These are phyloP conservation scores for Knufia petricola DNA, from an alignment of 2,329 filamentous ascomycete species.

Conservation along the genomic window DNA sequence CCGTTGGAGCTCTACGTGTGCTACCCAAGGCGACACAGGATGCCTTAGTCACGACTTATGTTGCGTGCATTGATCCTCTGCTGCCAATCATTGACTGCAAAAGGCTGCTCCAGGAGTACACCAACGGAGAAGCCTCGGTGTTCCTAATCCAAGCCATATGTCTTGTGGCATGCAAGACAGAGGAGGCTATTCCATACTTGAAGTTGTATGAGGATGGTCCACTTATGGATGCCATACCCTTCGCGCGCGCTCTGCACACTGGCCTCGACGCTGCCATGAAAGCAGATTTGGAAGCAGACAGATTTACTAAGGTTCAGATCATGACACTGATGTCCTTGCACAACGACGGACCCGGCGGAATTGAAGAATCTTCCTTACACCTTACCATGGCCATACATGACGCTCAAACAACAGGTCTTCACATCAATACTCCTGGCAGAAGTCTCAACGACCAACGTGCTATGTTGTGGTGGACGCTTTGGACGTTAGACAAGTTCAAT, in stretches of 20 bases:
- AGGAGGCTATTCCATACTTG: conserved; percentile 26
- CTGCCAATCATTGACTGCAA: conserved; percentile 29
- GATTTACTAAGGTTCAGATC: conserved; percentile 30
- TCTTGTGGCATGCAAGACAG: conserved; percentile 32
- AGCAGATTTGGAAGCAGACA: conserved; percentile 29
- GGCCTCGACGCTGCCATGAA: conserved; percentile 31
- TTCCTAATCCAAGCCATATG: conserved; percentile 33
- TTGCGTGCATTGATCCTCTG: conserved; percentile 31
- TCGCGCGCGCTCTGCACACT: conserved; percentile 31
- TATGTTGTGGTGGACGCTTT: conserved; percentile 33
- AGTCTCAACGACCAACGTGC: conserved; percentile 24
- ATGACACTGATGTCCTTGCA: conserved; percentile 34
- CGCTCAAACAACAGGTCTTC: conserved; percentile 31
- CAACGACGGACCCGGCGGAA: conserved; percentile 32
- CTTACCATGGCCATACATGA: conserved; percentile 34
- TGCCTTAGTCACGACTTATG: conserved; percentile 28
- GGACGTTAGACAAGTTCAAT: conserved; percentile 35
- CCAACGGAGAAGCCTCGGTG: conserved; percentile 24
- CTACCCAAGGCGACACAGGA: conserved; percentile 28
- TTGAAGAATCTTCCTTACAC: conserved; percentile 32
- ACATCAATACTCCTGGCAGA: conserved; percentile 30
- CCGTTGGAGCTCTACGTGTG: conserved; percentile 21
- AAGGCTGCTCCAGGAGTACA: conserved; percentile 22
- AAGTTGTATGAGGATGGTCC: conserved; percentile 26
- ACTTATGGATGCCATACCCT: conserved; percentile 28